Base-by-base conservation (phyloP, 495 filamentous ascomycete species). In the Penicillium canescens region DNA sequence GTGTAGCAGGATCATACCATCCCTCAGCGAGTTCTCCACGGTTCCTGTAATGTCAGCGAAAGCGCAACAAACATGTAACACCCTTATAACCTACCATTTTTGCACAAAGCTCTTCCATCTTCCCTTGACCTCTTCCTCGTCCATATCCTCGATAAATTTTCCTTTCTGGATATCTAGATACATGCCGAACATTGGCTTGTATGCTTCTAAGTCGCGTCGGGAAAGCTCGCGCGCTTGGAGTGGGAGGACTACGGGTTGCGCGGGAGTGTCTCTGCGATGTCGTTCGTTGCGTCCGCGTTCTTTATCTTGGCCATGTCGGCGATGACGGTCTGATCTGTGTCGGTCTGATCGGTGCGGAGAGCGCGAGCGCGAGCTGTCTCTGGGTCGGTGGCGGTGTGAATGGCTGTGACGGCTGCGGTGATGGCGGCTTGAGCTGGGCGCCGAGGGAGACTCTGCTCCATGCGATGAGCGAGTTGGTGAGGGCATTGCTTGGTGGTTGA, bases 121-220 rank as follows among this genome's bases (percentile, higher is more conserved):
- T 1, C 93, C 94, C 42, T 81, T 85, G 0, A 84, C 65, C 62
- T 98, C 93, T 12, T 81, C 74, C 48, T 87, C 84, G 36, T 77
- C 72, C 37, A 98, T 64, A 3, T 83, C 78, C 20, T 82, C 75
- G 0, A 98, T 69, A 23, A 79, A 58, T 3, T 89, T 65, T 9
- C 82, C 73, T 70, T 98, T 98, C 64, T 97, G 93, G 13, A 96
- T 84, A 59, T 96, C 90, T 23, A 98, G 78, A 63, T 98, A 98
- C 58, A 87, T 78, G 21, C 83, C 89, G 52, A 98, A 91, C 62
- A 98, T 80, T 0, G 88, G 80, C 54, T 78, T 77, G 60, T 88
- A 89, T 1, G 63, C 50, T 4, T 76, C 67, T 14, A 87, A 72
- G 61, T 96, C 89, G 42, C 73, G 74, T 52, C 87, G 88, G 1